Conservation (phyloP, 148 eudicot genomes). For the Spergularia marina region DNA sequence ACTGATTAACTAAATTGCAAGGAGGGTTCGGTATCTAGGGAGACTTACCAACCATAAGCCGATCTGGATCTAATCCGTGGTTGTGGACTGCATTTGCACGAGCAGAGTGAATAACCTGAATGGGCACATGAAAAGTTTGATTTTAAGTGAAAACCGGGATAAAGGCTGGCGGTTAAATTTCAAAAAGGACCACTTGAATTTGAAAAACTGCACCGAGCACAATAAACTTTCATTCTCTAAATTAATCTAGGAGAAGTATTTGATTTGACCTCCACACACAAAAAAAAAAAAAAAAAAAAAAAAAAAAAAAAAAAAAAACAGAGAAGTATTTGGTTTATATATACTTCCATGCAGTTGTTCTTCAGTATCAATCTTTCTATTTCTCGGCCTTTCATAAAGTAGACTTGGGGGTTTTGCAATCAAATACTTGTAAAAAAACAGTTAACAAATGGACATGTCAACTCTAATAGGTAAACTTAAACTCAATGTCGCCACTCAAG, state of each 20-base stretch:
- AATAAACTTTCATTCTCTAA: background rate
- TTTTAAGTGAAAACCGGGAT: background rate
- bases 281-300: too few species aligned
- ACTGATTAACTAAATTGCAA: background rate
- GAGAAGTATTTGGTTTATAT: background rate
- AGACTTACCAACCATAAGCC: slow-evolving; percentile 81
- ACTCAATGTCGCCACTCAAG: background rate
- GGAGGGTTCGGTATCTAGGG: background rate
- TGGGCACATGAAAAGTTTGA: background rate
- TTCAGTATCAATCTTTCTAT: background rate
- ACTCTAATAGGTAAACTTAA: background rate
- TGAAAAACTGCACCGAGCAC: background rate
- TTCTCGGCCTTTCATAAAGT: background rate
- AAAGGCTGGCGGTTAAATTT: background rate
- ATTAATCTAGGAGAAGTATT: background rate
- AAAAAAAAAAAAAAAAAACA: too few species aligned
- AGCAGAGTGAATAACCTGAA: slow-evolving; percentile 97
- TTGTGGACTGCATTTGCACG: slow-evolving; percentile 95
- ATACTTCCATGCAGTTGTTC: background rate
- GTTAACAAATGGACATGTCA: background rate
- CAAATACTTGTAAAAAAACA: background rate
- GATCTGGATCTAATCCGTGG: slow-evolving; percentile 74
- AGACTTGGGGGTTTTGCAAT: background rate
- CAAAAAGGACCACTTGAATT: background rate
- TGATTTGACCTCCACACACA: background rate